Percentiles rank a stretch among this genome's conserved stretches.
Evolutionary conservation across 129 eudicot genomes (phyloP).

Genomic region (carrot (Daucus carota)): DNA sequence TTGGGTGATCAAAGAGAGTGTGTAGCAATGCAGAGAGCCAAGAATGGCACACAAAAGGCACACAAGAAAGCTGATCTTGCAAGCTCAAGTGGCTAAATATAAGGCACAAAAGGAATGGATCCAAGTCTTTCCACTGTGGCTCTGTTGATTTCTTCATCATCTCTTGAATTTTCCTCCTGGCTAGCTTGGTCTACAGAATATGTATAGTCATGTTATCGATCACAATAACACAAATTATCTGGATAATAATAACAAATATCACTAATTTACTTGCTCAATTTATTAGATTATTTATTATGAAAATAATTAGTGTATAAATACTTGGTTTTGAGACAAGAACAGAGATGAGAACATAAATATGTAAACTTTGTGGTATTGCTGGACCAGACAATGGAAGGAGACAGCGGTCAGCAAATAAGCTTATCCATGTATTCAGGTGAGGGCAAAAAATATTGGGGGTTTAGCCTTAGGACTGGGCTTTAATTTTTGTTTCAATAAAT

Average conservation of each 20-base stretch:
- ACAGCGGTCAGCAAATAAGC: neutral
- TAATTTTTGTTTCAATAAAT: too few relatives aligned
- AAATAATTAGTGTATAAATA: too few relatives aligned
- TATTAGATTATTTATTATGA: too few relatives aligned
- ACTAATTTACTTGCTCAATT: too few relatives aligned
- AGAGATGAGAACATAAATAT: too few relatives aligned
- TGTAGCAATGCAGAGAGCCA: slow-evolving; percentile 18
- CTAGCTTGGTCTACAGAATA: neutral
- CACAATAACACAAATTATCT: too few relatives aligned
- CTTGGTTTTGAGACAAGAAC: too few relatives aligned
- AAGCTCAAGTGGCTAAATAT: slow-evolving; percentile 9
- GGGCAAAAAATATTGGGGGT: too few relatives aligned
- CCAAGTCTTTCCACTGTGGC: slow-evolving; percentile 19
- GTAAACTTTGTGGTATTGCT: too few relatives aligned
- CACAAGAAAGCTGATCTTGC: slow-evolving; percentile 12
- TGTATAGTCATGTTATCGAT: neutral
- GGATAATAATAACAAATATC: too few relatives aligned
- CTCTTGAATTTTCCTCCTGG: neutral
- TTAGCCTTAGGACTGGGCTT: too few relatives aligned
- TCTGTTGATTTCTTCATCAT: slow-evolving; percentile 6
- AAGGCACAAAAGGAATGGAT: slow-evolving; percentile 12
- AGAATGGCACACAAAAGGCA: slow-evolving; percentile 18
- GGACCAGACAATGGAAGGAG: neutral
- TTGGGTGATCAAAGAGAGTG: slow-evolving; percentile 11
- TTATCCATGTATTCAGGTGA: too few relatives aligned